Evolutionary conservation across 1,284 basidiomycete species (phyloP), one percentile per base, ranked within the genome.

Genomic region (Boletellus deceptivus): DNA sequence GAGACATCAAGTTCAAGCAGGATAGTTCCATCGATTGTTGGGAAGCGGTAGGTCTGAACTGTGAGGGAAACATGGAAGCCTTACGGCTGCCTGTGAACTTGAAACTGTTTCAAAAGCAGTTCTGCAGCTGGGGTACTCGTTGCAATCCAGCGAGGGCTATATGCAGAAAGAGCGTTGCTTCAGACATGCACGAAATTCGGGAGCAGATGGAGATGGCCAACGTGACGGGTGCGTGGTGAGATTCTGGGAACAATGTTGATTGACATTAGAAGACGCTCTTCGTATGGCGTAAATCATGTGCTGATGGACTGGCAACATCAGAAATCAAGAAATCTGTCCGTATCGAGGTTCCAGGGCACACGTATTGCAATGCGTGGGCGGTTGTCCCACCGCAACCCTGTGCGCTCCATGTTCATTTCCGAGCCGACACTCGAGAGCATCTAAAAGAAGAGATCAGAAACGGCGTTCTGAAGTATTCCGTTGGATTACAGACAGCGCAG

Each of bases 161-260:
- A 54, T 62, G 79, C 24, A 65, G 75, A 35, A 76, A 73, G 38
- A 75, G 80, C 58, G 67, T 80, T 13, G 75, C 72, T 3, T 65
- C 73, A 17, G 71, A 72, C 35, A 59, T 80, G 39, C 71, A 73
- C 31, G 71, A 72, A 0, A 68, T 85, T 24, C 83, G 85, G 78
- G 80, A 3, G 58, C 82, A 29, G 74, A 81, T 58, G 62, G 67
- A 13, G 82, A 86, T 55, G 80, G 82, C 1, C 82, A 86, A 64
- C n/a, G 67, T 84, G 36, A 69, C 72, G 18, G 75, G 76, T 9
- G 70, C 72, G 7, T 81, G 75, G 70, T 67, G 77, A 13, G 74
- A 79, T 55, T 62, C 74, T 20, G 82, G 80, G 7, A 65, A 81
- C 1, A 72, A 72, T 82, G 45, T 87, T 81, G 75, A 76, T 75